Evolutionary conservation across 495 filamentous ascomycete genomes (phyloP).

Genomic region (Thozetella sp.): DNA sequence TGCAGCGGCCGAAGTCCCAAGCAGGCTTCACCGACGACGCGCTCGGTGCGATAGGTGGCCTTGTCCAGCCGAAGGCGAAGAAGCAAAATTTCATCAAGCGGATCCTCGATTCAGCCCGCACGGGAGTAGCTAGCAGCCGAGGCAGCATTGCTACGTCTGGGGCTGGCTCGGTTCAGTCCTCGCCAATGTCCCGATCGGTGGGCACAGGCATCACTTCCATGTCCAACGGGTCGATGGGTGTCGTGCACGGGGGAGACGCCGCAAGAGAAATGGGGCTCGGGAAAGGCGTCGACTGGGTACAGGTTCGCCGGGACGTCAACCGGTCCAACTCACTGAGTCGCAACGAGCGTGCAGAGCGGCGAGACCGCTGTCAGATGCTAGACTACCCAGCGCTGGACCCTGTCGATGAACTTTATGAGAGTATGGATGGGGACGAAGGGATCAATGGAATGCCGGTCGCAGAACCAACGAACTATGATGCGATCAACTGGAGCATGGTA

Average conservation of each 20-base stretch:
- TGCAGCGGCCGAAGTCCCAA: slow-evolving; percentile 46
- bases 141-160: slow-evolving; percentile 77
- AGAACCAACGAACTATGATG: slow-evolving; percentile 81
- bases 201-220: slow-evolving; percentile 51
- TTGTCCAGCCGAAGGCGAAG: slow-evolving; percentile 85
- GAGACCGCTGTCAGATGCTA: slow-evolving; percentile 94
- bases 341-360: slow-evolving; percentile 82
- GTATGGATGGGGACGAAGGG: slow-evolving; percentile 88
- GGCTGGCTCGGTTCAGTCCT: slow-evolving; percentile 31
- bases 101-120: slow-evolving; percentile 92
- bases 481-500: slow-evolving; percentile 79
- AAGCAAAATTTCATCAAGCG: slow-evolving; percentile 97
- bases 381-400: slow-evolving; percentile 86
- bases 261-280: slow-evolving; percentile 70
- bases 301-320: slow-evolving; percentile 93
- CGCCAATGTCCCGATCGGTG: slow-evolving; percentile 22
- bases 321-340: slow-evolving; percentile 88
- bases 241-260: slow-evolving; percentile 40
- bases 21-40: slow-evolving; percentile 45
- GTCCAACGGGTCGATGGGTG: slow-evolving; percentile 41
- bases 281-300: slow-evolving; percentile 83
- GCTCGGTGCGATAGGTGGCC: slow-evolving; percentile 61
- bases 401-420: slow-evolving; percentile 83
- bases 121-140: slow-evolving; percentile 85
- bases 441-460: slow-evolving; percentile 79